phyloP scores from a whole-genome alignment of 495 filamentous ascomycete species.

The Saxophila tyrrhenica region DNA sequence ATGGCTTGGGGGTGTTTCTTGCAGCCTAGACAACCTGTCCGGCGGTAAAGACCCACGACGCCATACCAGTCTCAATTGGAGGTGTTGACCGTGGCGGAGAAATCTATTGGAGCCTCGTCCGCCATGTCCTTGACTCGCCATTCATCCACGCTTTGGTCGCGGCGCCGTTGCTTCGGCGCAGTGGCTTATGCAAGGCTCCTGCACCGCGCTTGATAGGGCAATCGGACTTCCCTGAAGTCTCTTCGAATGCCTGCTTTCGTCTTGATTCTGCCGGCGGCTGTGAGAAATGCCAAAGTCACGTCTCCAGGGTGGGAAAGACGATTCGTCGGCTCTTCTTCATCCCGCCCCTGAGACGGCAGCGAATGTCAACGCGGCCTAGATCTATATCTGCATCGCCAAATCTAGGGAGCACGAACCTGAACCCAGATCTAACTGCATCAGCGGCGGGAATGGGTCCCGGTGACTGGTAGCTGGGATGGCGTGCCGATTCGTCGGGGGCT shows the following conservation, averaged over 20 bases:
- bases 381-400: neutral
- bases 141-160: neutral
- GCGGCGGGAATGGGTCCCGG: constrained; percentile 1
- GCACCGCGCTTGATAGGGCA: constrained; percentile 9
- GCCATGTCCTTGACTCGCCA: neutral
- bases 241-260: constrained; percentile 9
- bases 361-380: neutral
- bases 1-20: neutral
- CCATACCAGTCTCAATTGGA: neutral
- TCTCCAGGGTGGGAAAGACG: neutral
- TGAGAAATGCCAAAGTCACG: neutral
- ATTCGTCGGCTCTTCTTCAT: neutral
- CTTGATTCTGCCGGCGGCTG: neutral
- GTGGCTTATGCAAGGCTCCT: constrained; percentile 18
- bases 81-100: neutral
- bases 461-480: constrained; percentile 9
- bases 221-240: constrained; percentile 5
- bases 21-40: neutral
- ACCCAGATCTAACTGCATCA: constrained; percentile 8
- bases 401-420: neutral
- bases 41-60: neutral
- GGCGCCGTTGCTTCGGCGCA: neutral
- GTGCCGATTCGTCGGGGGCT: constrained; percentile 10
- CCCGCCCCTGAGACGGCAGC: neutral
- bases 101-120: neutral